Base-by-base conservation (phyloP, 164 flowering plant species). In the Pachysandra terminalis region DNA sequence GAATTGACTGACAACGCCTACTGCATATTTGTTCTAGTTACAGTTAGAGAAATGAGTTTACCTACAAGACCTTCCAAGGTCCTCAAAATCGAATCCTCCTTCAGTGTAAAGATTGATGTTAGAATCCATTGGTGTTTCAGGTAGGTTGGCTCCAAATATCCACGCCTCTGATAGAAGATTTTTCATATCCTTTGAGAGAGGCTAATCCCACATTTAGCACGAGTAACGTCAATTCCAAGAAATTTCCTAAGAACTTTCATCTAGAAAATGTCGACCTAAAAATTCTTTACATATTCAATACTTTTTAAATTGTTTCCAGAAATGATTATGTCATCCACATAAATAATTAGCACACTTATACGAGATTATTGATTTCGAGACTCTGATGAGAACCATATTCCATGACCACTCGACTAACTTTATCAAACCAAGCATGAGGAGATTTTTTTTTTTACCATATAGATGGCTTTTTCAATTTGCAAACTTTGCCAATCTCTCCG, bases 191-290 rank as follows among this genome's bases (percentile, higher is more conserved):
- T 10, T 35, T 66, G 49, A 27, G 9, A 14, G 24, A 66, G 0
- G 21, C 0, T 28, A 0, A 66, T 54, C 0, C 69, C 69, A 0
- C 2, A 0, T 5, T 13, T 12, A 55, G 48, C 2, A 1, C 61
- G 57, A 28, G 49, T 45, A 16, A 66, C 37, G 32, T 66, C 61
- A n/a, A 66, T 15, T 0, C 61, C 61, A 54, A 55, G 61, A 37
- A 55, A 66, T n/a, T 2, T 0, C 1, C 51, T 51, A 16, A 54
- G 49, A 22, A 55, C 61, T 24, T 66, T 66, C 19, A 66, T 9
- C 0, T 40, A 1, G n/a, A 66, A 66, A n/a, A n/a, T 54, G 6
- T 3, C 3, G 0, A 21, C 1, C n/a, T 5, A 66, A 23, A 6
- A 15, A 28, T 0, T 25, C 27, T 35, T 54, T 14, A 55, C 8